Evolutionary conservation across 257 asterid species (phyloP).

Genomic region (Lavandula angustifolia): DNA sequence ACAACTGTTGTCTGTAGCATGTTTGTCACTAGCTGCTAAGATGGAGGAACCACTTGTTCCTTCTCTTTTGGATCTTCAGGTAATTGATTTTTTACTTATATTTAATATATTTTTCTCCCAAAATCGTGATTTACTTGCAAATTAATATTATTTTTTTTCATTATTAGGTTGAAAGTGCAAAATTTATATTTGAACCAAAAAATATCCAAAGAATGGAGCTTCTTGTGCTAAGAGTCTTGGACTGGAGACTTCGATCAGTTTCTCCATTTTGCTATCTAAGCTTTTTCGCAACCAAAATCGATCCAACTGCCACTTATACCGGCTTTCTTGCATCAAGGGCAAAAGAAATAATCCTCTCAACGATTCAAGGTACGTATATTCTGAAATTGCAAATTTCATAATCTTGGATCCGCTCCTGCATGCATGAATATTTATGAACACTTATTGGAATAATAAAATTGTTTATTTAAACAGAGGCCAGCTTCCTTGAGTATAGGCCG

Average conservation of each 20-base stretch:
- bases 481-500: conserved; percentile 77
- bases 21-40: conserved; percentile 94
- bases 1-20: conserved; percentile 89
- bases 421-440: conserved; percentile 16
- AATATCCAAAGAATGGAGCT: conserved; percentile 83
- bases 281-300: conserved; percentile 77
- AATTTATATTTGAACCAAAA: conserved; percentile 70
- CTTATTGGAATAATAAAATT: neutral
- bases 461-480: conserved; percentile 49
- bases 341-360: conserved; percentile 61
- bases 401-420: neutral
- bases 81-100: conserved; percentile 23
- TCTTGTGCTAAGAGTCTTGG: conserved; percentile 71
- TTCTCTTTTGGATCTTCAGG: conserved; percentile 91
- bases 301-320: conserved; percentile 61
- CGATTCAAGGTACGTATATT: conserved; percentile 56
- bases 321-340: conserved; percentile 72
- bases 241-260: conserved; percentile 86
- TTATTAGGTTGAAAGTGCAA: conserved; percentile 77
- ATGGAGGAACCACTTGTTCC: conserved; percentile 98
- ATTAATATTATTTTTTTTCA: neutral
- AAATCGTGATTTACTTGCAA: neutral
- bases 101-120: neutral
- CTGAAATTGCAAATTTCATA: too few species aligned
- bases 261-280: conserved; percentile 76